Evolutionary conservation across 768 basidiomycete genomes (phyloP).

Genomic region (Tylopilus subfusipes): DNA sequence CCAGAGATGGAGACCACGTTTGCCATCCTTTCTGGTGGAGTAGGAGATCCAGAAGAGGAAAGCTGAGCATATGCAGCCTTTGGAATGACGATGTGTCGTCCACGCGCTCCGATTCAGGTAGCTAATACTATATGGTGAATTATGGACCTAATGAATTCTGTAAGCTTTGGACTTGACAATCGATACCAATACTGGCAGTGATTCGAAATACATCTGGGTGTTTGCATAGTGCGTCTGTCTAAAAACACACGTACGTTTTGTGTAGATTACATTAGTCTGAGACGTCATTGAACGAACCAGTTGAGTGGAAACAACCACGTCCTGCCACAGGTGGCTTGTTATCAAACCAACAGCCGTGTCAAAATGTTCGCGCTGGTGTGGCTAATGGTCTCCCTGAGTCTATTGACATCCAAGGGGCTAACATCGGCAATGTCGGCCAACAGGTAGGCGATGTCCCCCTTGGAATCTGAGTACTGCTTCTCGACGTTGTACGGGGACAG

Average conservation of each 20-base stretch:
- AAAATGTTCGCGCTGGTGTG: constrained; percentile 83
- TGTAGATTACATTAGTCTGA: constrained; percentile 17
- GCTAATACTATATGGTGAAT: constrained; percentile 5
- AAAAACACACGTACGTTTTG: background rate
- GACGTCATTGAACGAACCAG: constrained; percentile 43
- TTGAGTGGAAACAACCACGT: constrained; percentile 43
- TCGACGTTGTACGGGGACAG: constrained; percentile 96
- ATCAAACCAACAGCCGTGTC: constrained; percentile 75
- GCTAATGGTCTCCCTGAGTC: constrained; percentile 73
- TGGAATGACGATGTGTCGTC: background rate
- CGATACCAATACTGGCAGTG: background rate
- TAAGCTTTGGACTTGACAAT: background rate
- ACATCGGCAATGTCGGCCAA: constrained; percentile 97
- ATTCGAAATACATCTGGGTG: background rate
- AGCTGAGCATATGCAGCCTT: constrained; percentile 31
- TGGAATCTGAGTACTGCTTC: constrained; percentile 98
- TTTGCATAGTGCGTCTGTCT: background rate
- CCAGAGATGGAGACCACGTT: constrained; percentile 97
- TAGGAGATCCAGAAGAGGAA: constrained; percentile 93
- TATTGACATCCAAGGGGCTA: constrained; percentile 72
- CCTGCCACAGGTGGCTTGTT: background rate
- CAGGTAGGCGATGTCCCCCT: constrained; percentile 89
- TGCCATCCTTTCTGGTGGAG: constrained; percentile 86
- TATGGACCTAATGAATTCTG: constrained; percentile 8
- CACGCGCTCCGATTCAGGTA: background rate